Percentiles rank a stretch among this genome's conserved stretches.
Evolutionary conservation across 2,329 filamentous ascomycete species (phyloP).

Genomic region (Arachnomyces sp.): DNA sequence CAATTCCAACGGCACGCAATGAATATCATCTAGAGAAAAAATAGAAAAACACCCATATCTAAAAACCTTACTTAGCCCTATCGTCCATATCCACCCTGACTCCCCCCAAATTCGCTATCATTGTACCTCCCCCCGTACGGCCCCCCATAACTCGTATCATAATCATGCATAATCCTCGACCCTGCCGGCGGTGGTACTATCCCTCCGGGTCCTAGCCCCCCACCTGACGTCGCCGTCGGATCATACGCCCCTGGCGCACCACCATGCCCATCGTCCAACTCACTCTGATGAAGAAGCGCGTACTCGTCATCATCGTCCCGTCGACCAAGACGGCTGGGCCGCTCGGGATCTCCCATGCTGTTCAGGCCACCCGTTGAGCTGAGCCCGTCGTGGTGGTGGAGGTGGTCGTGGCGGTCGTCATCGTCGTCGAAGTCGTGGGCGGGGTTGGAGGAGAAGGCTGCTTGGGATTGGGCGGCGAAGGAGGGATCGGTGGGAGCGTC

Average conservation of each 20-base stretch:
- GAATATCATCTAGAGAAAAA: not conserved
- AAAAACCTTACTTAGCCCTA: not conserved
- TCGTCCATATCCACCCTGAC: constrained; percentile 2
- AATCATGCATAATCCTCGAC: constrained; percentile 31
- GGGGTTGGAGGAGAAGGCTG: constrained; percentile 40
- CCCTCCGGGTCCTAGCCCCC: too few relatives aligned
- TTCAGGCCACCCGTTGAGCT: constrained; percentile 34
- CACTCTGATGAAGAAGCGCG: constrained; percentile 41
- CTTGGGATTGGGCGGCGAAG: constrained; percentile 42
- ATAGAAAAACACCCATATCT: constrained; percentile 5
- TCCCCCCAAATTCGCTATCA: not conserved
- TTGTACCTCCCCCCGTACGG: constrained; percentile 22
- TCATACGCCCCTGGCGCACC: constrained; percentile 33
- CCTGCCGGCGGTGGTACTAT: constrained; percentile 14
- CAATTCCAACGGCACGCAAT: constrained; percentile 6
- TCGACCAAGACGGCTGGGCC: constrained; percentile 27
- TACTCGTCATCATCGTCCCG: constrained; percentile 45
- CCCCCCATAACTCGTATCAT: constrained; percentile 34
- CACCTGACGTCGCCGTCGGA: constrained; percentile 20
- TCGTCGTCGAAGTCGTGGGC: constrained; percentile 39
- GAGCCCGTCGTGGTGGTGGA: constrained; percentile 24
- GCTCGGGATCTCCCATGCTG: constrained; percentile 37
- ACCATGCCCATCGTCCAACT: constrained; percentile 32
- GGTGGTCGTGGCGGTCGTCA: constrained; percentile 21
- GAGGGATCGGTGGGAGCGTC: constrained; percentile 36